Evolutionary conservation across 768 basidiomycete species (phyloP).

Genomic region (Leccinellum rugosiceps): DNA sequence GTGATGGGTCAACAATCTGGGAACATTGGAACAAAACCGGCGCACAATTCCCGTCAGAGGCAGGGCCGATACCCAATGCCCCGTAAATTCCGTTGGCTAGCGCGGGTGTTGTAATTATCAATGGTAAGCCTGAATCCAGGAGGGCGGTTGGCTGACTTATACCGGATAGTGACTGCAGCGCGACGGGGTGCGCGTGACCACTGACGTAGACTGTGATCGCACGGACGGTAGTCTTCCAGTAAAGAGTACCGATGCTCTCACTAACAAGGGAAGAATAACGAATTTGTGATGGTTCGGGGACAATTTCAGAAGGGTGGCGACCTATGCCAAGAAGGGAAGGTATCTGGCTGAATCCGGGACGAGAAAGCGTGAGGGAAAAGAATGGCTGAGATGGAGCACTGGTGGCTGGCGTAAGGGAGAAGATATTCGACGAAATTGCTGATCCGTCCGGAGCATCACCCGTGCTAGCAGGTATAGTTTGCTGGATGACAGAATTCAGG

Average conservation of each 20-base stretch:
- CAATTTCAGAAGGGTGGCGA: constrained; percentile 52
- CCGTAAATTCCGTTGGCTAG: constrained; percentile 80
- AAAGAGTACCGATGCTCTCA: constrained; percentile 41
- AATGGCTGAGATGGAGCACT: constrained; percentile 60
- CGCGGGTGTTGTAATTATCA: constrained; percentile 55
- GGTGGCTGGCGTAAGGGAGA: constrained; percentile 56
- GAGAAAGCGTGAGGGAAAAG: constrained; percentile 61
- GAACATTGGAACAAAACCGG: constrained; percentile 1
- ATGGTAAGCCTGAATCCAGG: constrained; percentile 69
- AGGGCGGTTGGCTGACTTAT: constrained; percentile 55
- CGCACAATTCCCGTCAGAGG: constrained; percentile 62
- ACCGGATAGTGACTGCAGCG: constrained; percentile 42
- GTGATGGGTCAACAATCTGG: constrained; percentile 4
- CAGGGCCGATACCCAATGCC: constrained; percentile 60
- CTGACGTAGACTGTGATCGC: constrained; percentile 61
- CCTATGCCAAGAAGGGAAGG: constrained; percentile 70
- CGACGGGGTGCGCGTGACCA: constrained; percentile 38
- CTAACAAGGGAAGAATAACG: constrained; percentile 47
- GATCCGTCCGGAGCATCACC: constrained; percentile 61
- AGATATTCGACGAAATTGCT: constrained; percentile 64
- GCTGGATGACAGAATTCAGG: constrained; percentile 63
- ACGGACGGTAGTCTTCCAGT: constrained; percentile 60
- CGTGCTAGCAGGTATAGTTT: constrained; percentile 44
- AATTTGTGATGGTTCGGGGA: constrained; percentile 50
- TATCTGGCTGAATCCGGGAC: constrained; percentile 57